Evolutionary conservation across 441 rosid species (phyloP), one percentile per base, ranked within the genome.

Genomic region (Mallotus repandus): DNA sequence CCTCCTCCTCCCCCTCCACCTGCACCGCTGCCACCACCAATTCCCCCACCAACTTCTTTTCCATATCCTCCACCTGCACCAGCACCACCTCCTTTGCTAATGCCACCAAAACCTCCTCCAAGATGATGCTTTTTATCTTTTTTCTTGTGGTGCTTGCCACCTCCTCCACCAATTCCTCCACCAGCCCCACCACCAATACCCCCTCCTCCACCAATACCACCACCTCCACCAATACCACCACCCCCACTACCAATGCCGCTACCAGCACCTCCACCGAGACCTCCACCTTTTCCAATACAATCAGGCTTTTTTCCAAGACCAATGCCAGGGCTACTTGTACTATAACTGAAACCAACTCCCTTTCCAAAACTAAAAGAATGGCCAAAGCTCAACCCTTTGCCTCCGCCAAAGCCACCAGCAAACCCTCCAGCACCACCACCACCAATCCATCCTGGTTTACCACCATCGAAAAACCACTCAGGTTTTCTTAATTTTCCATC

Each of bases 361-460:
- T 73, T 77, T 25, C 77, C 74, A 72, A 61, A 52, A 71, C 63
- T 55, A 70, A 76, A 55, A 56, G 60, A 60, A 60, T 60, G 63
- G 2, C 76, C 70, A 49, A 67, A 61, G 43, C 64, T 32, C 41
- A 41, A n/a, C 9, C 72, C 79, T 9, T 71, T 60, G 22, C 41
- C 41, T 35, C 41, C 4, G 41, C 41, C 41, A 35, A 35, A 35
- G 29, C 68, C 69, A 4, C 80, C 73, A 2, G 59, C 69, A 11
- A 57, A 58, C 5, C 35, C 75, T 21, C 63, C 72, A 9, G 54
- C 73, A 13, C 68, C 38, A 9, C 10, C 68, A 45, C 71, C 56
- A 4, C 72, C 69, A 63, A 57, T 46, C 66, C 56, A 63, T 5
- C 71, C 71, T 2, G 69, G 73, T 50, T 46, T 46, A 52, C 75